Evolutionary conservation across 2,329 filamentous ascomycete species (phyloP).

Genomic region (Aspergillus pseudotamarii): DNA sequence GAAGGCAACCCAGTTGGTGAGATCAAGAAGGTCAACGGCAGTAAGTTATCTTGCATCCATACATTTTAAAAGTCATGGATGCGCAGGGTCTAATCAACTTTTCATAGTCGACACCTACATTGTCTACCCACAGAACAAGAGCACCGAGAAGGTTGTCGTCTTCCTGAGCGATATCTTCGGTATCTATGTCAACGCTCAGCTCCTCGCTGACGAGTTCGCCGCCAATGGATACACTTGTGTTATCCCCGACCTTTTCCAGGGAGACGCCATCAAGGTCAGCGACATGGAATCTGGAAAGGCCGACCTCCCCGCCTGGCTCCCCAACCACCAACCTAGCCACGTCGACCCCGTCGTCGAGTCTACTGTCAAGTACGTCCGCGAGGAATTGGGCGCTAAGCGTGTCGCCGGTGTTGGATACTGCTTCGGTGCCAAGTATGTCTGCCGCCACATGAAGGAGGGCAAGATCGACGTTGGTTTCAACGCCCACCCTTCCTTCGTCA

Average conservation of each 20-base stretch:
- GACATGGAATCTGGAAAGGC: slow-evolving; percentile 50
- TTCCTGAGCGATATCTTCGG: slow-evolving; percentile 63
- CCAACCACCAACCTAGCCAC: slow-evolving; percentile 49
- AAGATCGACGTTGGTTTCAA: slow-evolving; percentile 69
- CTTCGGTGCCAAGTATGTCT: slow-evolving; percentile 75
- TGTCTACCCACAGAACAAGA: slow-evolving; percentile 54
- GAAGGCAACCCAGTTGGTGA: slow-evolving; percentile 53
- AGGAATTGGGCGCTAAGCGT: slow-evolving; percentile 58
- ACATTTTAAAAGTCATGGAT: neutral
- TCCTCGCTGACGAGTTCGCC: slow-evolving; percentile 75
- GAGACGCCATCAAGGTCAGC: slow-evolving; percentile 62
- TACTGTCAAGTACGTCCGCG: slow-evolving; percentile 59
- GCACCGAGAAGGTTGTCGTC: slow-evolving; percentile 56
- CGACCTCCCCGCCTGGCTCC: slow-evolving; percentile 55
- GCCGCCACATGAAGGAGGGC: slow-evolving; percentile 66
- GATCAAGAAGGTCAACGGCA: slow-evolving; percentile 49
- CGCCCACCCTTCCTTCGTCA: slow-evolving; percentile 77
- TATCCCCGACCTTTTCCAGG: slow-evolving; percentile 72
- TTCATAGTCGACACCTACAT: slow-evolving; percentile 59
- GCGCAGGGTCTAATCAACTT: neutral
- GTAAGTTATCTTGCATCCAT: slow-evolving; percentile 34
- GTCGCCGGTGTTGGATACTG: slow-evolving; percentile 73
- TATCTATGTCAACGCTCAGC: slow-evolving; percentile 60
- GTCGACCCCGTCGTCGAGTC: slow-evolving; percentile 58
- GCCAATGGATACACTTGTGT: slow-evolving; percentile 71